Percentiles rank a stretch among this genome's conserved stretches.
Conservation (phyloP, 1,139 yeast species). For the Taphrina betulina region DNA sequence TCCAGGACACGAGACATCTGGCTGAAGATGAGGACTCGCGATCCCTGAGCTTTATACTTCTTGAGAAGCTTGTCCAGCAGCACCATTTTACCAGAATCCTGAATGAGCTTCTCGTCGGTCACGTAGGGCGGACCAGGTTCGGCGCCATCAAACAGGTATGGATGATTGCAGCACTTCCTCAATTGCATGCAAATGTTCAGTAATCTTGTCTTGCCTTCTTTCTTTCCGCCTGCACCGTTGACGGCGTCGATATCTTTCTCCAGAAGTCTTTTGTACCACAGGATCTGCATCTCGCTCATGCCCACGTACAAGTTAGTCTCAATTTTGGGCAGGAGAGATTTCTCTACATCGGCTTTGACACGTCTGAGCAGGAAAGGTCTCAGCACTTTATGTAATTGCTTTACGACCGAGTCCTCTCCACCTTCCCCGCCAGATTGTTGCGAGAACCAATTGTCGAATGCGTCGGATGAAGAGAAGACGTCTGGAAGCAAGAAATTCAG, state of each 20-base stretch:
- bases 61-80: slow-evolving; percentile 78
- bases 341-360: slow-evolving; percentile 90
- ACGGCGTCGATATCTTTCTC: slow-evolving; percentile 97
- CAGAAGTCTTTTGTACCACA: slow-evolving; percentile 83
- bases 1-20: slow-evolving; percentile 94
- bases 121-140: slow-evolving; percentile 99
- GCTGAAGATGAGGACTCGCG: slow-evolving; percentile 76
- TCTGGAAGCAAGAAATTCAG: slow-evolving; percentile 88
- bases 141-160: slow-evolving; percentile 94
- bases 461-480: slow-evolving; percentile 85
- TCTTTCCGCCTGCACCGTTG: slow-evolving; percentile 82
- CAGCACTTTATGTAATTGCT: slow-evolving; percentile 84
- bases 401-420: slow-evolving; percentile 64
- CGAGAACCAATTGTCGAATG: slow-evolving; percentile 87
- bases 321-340: slow-evolving; percentile 77
- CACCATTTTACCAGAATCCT: slow-evolving; percentile 85
- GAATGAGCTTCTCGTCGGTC: slow-evolving; percentile 89
- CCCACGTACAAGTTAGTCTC: slow-evolving; percentile 89
- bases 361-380: slow-evolving; percentile 86
- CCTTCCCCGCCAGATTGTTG: slow-evolving; percentile 45
- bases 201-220: slow-evolving; percentile 86
- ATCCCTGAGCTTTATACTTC: slow-evolving; percentile 72
- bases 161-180: slow-evolving; percentile 95
- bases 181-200: slow-evolving; percentile 94
- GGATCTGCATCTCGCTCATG: slow-evolving; percentile 89